Conservation (phyloP, 345 rosid species). For the Carallia pectinifolia region DNA sequence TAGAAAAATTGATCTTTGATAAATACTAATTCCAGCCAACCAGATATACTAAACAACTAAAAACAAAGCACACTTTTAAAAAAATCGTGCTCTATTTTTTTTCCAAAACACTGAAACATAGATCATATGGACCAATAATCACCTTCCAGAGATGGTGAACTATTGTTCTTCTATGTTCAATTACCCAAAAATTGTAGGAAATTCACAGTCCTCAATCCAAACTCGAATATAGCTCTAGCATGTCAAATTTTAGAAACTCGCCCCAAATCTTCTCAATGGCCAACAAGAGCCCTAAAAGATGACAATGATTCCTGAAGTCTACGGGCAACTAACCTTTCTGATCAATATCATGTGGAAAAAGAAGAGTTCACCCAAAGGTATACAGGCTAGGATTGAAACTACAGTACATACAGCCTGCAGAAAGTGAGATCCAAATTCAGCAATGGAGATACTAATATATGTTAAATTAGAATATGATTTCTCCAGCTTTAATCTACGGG, state of each 20-base stretch:
- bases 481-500: conserved; percentile 6
- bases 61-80: too few relatives aligned
- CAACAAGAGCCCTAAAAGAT: conserved; percentile 1
- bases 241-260: background rate
- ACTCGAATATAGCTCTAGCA: background rate
- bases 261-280: background rate
- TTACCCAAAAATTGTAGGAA: background rate
- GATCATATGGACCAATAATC: too few relatives aligned
- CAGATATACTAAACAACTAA: too few relatives aligned
- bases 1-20: too few relatives aligned
- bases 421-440: conserved; percentile 27
- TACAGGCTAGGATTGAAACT: conserved; percentile 84
- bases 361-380: conserved; percentile 92
- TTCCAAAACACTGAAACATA: too few relatives aligned
- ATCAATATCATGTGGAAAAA: conserved; percentile 94
- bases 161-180: too few relatives aligned
- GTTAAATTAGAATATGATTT: background rate
- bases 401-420: conserved; percentile 79
- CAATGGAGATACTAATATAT: conserved; percentile 8
- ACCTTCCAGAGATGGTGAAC: too few relatives aligned
- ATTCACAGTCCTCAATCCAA: background rate
- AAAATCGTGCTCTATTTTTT: too few relatives aligned
- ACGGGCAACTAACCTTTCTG: conserved; percentile 61
- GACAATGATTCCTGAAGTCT: conserved; percentile 9
- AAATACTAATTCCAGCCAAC: too few relatives aligned